A percentile compares a stretch with the other conserved stretches of the same genome.
Evolutionary conservation across 176 grass and related monocot species (phyloP).

Genomic region (Aegilops longissima): DNA sequence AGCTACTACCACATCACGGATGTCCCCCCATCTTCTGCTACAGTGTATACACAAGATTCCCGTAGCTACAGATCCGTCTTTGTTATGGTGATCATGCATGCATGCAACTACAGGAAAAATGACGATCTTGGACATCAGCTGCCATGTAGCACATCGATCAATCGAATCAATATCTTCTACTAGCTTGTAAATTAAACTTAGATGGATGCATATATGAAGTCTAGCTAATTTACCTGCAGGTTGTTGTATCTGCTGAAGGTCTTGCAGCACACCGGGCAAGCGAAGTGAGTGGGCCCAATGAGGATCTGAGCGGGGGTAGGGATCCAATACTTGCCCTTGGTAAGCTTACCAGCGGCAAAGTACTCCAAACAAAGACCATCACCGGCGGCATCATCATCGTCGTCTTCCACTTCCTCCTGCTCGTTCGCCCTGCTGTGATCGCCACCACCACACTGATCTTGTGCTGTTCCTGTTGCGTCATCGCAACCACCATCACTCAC

Average conservation of each 20-base stretch:
- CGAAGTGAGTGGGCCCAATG: conserved; percentile 62
- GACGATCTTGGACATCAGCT: not conserved
- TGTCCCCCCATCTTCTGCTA: not conserved
- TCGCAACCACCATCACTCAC: not conserved
- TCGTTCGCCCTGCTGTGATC: conserved; percentile 38
- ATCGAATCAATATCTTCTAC: not conserved
- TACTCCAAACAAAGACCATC: conserved; percentile 27
- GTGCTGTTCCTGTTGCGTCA: not conserved
- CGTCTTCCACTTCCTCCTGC: not conserved
- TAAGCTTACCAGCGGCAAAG: conserved; percentile 52
- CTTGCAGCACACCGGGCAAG: conserved; percentile 64
- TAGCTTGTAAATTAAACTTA: not conserved
- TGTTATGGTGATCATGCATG: conserved; percentile 2
- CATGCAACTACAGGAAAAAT: not conserved
- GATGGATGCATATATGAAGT: not conserved
- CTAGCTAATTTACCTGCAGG: conserved; percentile 45
- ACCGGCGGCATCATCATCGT: not conserved
- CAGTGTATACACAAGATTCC: conserved; percentile 16
- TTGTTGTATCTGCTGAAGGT: conserved; percentile 81
- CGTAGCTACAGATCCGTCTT: not conserved
- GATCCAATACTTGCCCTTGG: conserved; percentile 66
- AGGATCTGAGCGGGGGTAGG: conserved; percentile 71
- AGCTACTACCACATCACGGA: not conserved
- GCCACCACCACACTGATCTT: not conserved
- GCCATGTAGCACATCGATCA: not conserved